These are phyloP conservation scores for Tuber calosporum DNA, from an alignment of 495 filamentous ascomycete genomes.

Conservation along the genomic window DNA sequence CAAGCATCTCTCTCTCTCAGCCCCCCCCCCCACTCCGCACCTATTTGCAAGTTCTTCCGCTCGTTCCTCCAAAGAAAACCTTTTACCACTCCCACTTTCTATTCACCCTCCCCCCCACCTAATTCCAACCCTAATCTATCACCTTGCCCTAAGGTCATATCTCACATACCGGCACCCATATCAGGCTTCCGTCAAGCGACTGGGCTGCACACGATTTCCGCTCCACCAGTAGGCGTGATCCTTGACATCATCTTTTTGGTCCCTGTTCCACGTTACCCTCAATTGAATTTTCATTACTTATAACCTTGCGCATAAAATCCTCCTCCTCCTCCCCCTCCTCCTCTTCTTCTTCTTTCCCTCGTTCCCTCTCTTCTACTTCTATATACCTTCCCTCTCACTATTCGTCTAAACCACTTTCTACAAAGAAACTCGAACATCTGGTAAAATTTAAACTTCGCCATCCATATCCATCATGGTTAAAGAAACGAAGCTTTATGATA, in stretches of 20 bases:
- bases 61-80: neutral
- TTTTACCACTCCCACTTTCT: neutral
- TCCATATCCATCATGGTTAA: slow-evolving; percentile 60
- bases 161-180: slow-evolving; percentile 23
- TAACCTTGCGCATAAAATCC: slow-evolving; percentile 35
- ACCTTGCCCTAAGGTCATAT: slow-evolving; percentile 11
- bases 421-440: slow-evolving; percentile 9
- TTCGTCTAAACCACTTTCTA: slow-evolving; percentile 7
- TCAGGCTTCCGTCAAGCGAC: slow-evolving; percentile 6
- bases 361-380: slow-evolving; percentile 4
- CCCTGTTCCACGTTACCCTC: slow-evolving; percentile 22
- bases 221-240: slow-evolving; percentile 27
- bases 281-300: slow-evolving; percentile 19
- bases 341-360: neutral
- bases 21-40: neutral
- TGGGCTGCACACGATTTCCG: slow-evolving; percentile 11
- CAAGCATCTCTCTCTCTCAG: neutral
- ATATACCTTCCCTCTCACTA: slow-evolving; percentile 1
- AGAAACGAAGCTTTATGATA: slow-evolving; percentile 80
- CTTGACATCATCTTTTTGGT: slow-evolving; percentile 38
- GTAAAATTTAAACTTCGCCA: neutral
- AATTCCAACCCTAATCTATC: neutral
- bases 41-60: neutral
- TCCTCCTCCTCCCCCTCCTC: slow-evolving; percentile 12
- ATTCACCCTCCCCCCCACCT: neutral